Evolutionary conservation across 306 rosid species (phyloP), one percentile per base, ranked within the genome.

Genomic region (Castanea mollissima): DNA sequence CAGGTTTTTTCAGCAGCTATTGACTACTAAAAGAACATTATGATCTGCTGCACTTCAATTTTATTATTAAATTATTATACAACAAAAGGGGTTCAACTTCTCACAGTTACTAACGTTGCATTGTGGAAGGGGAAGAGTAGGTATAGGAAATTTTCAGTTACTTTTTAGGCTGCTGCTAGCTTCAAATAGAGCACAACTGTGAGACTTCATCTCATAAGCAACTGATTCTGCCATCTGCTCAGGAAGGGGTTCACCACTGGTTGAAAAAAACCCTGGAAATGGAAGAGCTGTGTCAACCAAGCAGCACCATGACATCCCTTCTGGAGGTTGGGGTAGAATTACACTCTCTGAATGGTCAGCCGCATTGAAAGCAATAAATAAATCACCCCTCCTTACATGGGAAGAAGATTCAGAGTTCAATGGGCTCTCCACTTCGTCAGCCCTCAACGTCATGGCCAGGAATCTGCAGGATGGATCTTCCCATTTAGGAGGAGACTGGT

Each of bases 201-300:
- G 84, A 72, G 98, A 71, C 87, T 85, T 88, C 92, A 89, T 84
- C 75, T 77, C 74, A 21, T 90, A 92, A 51, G 89, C 62, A 82
- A 69, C 58, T 23, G 80, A 75, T 35, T 81, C 90, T 23, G 60
- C 58, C 31, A 14, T 73, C 74, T 83, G 76, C 88, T 82, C 83
- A 59, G 72, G 55, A 44, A 92, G 84, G 4, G 81, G 67, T 83
- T 89, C 88, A 4, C 94, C 94, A 23, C 55, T 69, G 56, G 55
- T 69, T 0, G 83, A 90, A 90, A 95, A 91, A 83, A 92, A 92
- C 14, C 88, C 96, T 0, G 99, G 98, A 80, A 86, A 92, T 52
- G 93, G 93, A 79, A 91, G 98, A 76, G 94, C 88, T 0, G 99
- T 95, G 74, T 95, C 97, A 4, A 92, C 91, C 75, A 95, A 76